Percentiles rank a stretch among this genome's conserved stretches.
These are phyloP conservation scores for Penicillium diatomitis DNA, from an alignment of 495 filamentous ascomycete genomes.

Conservation along the genomic window DNA sequence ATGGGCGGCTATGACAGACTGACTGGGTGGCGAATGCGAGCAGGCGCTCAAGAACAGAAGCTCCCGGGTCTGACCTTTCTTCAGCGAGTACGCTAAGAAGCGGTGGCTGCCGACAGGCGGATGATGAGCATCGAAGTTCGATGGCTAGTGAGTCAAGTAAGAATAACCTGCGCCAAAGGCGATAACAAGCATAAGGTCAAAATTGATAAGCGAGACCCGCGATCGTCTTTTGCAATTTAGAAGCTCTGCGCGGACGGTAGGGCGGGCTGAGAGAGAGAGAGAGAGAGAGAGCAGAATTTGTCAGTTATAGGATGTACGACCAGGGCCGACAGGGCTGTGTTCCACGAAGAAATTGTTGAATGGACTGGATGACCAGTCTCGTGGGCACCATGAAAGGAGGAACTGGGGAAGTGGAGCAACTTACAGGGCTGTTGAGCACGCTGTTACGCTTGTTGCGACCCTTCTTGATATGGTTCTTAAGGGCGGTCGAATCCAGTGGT, in stretches of 20 bases:
- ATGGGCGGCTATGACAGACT: too few species aligned
- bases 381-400: not conserved
- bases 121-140: conserved; percentile 3
- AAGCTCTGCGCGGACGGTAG: conserved; percentile 33
- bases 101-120: not conserved
- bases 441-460: conserved; percentile 82
- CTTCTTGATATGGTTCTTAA: conserved; percentile 99
- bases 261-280: conserved; percentile 20
- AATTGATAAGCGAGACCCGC: not conserved
- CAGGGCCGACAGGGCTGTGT: not conserved
- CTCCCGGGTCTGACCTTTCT: too few species aligned
- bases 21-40: too few species aligned
- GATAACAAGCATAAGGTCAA: conserved; percentile 2
- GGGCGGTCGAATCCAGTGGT: conserved; percentile 87
- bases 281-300: not conserved
- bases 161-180: conserved; percentile 4
- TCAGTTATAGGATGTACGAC: conserved; percentile 6
- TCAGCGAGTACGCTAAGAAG: too few species aligned
- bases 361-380: conserved; percentile 3
- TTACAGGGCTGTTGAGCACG: conserved; percentile 89
- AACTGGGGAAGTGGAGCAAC: conserved; percentile 19
- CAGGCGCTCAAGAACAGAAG: too few species aligned
- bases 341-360: not conserved
- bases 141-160: conserved; percentile 3
- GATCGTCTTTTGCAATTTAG: conserved; percentile 9